Conservation (phyloP, 306 rosid genomes). For the Vicia faba region DNA sequence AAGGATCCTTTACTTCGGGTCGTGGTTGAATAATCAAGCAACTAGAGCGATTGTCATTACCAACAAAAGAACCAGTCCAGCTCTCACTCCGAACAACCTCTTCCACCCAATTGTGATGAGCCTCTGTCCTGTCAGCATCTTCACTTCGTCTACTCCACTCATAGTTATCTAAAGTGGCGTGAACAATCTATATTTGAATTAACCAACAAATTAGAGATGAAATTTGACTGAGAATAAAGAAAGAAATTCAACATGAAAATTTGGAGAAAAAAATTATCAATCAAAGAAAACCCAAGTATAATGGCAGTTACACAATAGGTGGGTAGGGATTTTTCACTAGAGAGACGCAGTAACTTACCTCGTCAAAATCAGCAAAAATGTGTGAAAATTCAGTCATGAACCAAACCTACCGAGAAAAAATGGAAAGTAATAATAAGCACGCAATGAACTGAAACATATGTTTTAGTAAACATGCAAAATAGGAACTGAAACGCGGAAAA, state of each 20-base stretch:
- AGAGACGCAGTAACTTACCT: slow-evolving; percentile 57
- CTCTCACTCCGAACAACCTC: slow-evolving; percentile 89
- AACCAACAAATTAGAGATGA: slow-evolving; percentile 30
- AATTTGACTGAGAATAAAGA: background rate
- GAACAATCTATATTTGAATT: slow-evolving; percentile 64
- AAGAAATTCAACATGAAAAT: slow-evolving; percentile 10
- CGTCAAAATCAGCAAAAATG: slow-evolving; percentile 75
- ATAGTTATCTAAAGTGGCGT: slow-evolving; percentile 70
- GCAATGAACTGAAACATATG: slow-evolving; percentile 2
- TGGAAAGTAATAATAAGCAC: background rate
- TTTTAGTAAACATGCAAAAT: background rate
- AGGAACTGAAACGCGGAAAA: slow-evolving; percentile 13
- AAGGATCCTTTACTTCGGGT: slow-evolving; percentile 82
- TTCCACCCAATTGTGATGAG: slow-evolving; percentile 92
- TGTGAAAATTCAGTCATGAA: slow-evolving; percentile 85
- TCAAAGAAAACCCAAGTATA: slow-evolving; percentile 5
- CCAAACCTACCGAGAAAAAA: slow-evolving; percentile 71
- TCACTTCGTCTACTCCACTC: slow-evolving; percentile 53
- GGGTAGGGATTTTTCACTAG: no score
- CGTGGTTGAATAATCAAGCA: slow-evolving; percentile 56
- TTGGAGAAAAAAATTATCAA: slow-evolving; percentile 1
- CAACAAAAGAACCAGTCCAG: slow-evolving; percentile 53
- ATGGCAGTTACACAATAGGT: background rate
- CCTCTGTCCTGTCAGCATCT: slow-evolving; percentile 53
- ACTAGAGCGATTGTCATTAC: slow-evolving; percentile 54